phyloP scores from a whole-genome alignment of 2,329 filamentous ascomycete species.

The Colletotrichum shisoi region DNA sequence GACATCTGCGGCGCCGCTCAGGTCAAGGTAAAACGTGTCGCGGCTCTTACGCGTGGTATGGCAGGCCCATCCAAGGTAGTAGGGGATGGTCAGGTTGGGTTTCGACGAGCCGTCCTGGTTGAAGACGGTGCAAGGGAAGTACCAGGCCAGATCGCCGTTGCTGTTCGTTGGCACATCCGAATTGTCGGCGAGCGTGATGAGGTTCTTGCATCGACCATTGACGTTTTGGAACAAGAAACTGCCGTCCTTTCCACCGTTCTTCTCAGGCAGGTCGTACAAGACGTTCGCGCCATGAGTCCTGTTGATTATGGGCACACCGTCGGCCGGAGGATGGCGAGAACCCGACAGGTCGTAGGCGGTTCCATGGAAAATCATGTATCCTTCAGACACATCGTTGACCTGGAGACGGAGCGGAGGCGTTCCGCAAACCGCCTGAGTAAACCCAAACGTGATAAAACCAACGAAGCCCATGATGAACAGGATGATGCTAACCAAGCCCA shows the following conservation, averaged over 20 bases:
- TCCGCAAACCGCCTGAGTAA: conserved; percentile 87
- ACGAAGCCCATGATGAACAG: conserved; percentile 85
- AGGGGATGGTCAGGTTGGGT: conserved; percentile 75
- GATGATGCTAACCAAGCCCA: conserved; percentile 95
- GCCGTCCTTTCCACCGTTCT: conserved; percentile 86
- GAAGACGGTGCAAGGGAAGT: conserved; percentile 91
- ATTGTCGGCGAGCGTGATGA: conserved; percentile 75
- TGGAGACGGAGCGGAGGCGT: conserved; percentile 74
- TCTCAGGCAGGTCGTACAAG: conserved; percentile 82
- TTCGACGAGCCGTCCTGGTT: conserved; percentile 89
- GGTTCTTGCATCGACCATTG: conserved; percentile 91
- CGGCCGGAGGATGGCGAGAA: conserved; percentile 80
- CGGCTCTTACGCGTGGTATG: conserved; percentile 78
- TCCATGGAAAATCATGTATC: conserved; percentile 97
- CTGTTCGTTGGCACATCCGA: conserved; percentile 83
- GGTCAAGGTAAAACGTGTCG: conserved; percentile 74
- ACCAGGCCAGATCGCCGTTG: conserved; percentile 84
- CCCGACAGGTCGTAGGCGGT: conserved; percentile 81
- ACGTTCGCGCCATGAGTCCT: conserved; percentile 73
- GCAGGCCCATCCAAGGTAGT: conserved; percentile 87
- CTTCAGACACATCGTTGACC: conserved; percentile 79
- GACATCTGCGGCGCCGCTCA: conserved; percentile 79
- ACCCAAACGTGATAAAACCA: conserved; percentile 95
- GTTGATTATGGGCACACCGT: conserved; percentile 70
- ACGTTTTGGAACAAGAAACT: conserved; percentile 99